Conservation (phyloP, 2,329 filamentous ascomycete species). For the Thyridium curvatum region DNA sequence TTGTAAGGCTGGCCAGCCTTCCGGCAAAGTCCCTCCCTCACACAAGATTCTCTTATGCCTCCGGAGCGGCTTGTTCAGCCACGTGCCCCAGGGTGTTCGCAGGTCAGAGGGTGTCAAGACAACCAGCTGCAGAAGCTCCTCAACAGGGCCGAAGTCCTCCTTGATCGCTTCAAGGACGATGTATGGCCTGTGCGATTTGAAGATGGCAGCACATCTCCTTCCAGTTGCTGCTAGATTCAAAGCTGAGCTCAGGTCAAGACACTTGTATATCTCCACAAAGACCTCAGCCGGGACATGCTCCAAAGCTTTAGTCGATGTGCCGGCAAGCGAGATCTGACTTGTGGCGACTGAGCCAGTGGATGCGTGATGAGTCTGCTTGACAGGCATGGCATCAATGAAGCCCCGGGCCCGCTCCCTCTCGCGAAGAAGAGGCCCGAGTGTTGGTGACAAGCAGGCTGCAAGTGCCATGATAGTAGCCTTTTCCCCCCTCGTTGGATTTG, state of each 20-base stretch:
- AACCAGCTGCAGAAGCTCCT: constrained; percentile 39
- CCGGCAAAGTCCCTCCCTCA: constrained; percentile 7
- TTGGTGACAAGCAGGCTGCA: constrained; percentile 5
- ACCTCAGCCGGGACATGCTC: constrained; percentile 34
- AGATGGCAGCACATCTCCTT: constrained; percentile 31
- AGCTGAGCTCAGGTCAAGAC: constrained; percentile 34
- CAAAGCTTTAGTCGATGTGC: constrained; percentile 17
- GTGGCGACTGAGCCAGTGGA: not conserved
- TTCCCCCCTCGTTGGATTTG: no score
- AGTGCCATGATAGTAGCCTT: constrained; percentile 4
- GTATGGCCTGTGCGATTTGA: constrained; percentile 28
- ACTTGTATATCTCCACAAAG: constrained; percentile 39
- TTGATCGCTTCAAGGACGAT: constrained; percentile 36
- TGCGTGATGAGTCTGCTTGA: not conserved
- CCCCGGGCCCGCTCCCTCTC: not conserved
- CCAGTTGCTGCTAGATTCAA: constrained; percentile 30
- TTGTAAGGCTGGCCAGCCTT: constrained; percentile 1
- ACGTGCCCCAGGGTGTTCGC: constrained; percentile 20
- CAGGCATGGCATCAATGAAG: no score
- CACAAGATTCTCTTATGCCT: constrained; percentile 22
- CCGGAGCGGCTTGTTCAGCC: constrained; percentile 30
- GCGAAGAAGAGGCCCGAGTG: not conserved
- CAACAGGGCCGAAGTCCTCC: constrained; percentile 35
- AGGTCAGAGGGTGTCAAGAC: constrained; percentile 33
- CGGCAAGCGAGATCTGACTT: not conserved